A percentile compares a stretch with the other conserved stretches of the same genome.
phyloP scores from a whole-genome alignment of 2,329 filamentous ascomycete species.

The Pestalotiopsis sp. region DNA sequence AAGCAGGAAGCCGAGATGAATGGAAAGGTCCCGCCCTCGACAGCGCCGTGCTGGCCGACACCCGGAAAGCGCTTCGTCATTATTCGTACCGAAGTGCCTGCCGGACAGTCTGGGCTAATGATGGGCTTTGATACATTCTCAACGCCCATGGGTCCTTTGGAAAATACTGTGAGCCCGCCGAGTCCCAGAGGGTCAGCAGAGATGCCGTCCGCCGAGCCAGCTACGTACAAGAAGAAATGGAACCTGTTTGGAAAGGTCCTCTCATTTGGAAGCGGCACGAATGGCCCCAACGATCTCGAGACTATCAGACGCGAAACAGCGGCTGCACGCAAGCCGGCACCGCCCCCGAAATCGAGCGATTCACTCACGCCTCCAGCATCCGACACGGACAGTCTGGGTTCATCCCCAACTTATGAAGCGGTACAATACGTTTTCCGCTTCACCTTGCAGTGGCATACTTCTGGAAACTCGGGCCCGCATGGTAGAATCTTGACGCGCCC shows the following conservation, averaged over 20 bases:
- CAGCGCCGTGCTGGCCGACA: constrained; percentile 81
- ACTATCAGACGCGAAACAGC: constrained; percentile 52
- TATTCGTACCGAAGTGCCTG: constrained; percentile 72
- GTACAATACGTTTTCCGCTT: constrained; percentile 74
- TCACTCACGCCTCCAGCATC: constrained; percentile 40
- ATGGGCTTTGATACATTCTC: constrained; percentile 52
- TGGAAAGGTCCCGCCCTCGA: constrained; percentile 65
- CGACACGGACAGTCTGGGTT: constrained; percentile 57
- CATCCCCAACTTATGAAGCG: constrained; percentile 56
- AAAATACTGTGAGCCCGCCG: not conserved
- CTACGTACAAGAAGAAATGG: constrained; percentile 60
- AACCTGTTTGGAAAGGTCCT: constrained; percentile 67
- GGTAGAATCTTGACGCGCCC: constrained; percentile 69
- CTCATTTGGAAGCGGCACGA: constrained; percentile 39
- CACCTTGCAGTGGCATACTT: constrained; percentile 66
- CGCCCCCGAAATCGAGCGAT: constrained; percentile 36
- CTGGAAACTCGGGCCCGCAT: constrained; percentile 54
- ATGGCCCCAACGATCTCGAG: constrained; percentile 50
- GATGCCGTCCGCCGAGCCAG: constrained; percentile 21
- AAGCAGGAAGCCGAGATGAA: constrained; percentile 65
- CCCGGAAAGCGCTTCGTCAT: constrained; percentile 87
- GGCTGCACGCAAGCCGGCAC: constrained; percentile 40
- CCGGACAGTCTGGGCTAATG: constrained; percentile 49
- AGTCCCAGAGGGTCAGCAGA: constrained; percentile 10
- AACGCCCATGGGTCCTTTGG: constrained; percentile 20